Conservation (phyloP, 495 filamentous ascomycete species). For the Staphylotrichum longicolle region DNA sequence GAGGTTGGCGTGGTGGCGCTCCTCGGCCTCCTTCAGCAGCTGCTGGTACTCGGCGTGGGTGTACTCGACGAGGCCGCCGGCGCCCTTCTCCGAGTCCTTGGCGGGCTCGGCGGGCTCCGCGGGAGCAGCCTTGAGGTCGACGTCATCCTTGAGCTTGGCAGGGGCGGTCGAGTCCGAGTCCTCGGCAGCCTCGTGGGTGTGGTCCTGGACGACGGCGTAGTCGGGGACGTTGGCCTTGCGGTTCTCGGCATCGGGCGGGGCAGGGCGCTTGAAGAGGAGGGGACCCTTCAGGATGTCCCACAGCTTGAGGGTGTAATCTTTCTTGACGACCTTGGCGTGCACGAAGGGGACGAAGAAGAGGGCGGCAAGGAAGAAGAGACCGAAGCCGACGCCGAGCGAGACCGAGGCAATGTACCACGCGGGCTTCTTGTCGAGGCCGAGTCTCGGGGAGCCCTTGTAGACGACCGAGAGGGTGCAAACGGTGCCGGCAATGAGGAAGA, state of each 20-base stretch:
- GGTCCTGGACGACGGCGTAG: slow-evolving; percentile 56
- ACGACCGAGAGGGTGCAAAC: slow-evolving; percentile 66
- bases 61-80: slow-evolving; percentile 30
- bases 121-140: slow-evolving; percentile 31
- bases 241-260: slow-evolving; percentile 37
- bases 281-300: slow-evolving; percentile 60
- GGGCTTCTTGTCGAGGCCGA: slow-evolving; percentile 47
- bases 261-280: slow-evolving; percentile 51
- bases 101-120: slow-evolving; percentile 3
- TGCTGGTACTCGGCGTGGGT: slow-evolving; percentile 1
- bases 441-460: slow-evolving; percentile 50
- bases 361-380: slow-evolving; percentile 49
- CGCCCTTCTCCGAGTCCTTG: slow-evolving; percentile 50
- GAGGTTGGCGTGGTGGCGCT: slow-evolving; percentile 53
- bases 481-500: slow-evolving; percentile 58
- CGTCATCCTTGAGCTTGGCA: slow-evolving; percentile 43
- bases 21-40: slow-evolving; percentile 38
- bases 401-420: slow-evolving; percentile 50
- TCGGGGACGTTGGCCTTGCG: slow-evolving; percentile 37
- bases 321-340: slow-evolving; percentile 55
- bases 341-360: slow-evolving; percentile 66
- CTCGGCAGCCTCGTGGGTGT: no score
- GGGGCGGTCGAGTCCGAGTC: neutral
- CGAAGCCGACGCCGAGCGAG: slow-evolving; percentile 57
- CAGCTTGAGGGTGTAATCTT: slow-evolving; percentile 57